A percentile compares a stretch with the other conserved stretches of the same genome.
Evolutionary conservation across 2,329 filamentous ascomycete genomes (phyloP).

Genomic region (Epichloe sylvatica): DNA sequence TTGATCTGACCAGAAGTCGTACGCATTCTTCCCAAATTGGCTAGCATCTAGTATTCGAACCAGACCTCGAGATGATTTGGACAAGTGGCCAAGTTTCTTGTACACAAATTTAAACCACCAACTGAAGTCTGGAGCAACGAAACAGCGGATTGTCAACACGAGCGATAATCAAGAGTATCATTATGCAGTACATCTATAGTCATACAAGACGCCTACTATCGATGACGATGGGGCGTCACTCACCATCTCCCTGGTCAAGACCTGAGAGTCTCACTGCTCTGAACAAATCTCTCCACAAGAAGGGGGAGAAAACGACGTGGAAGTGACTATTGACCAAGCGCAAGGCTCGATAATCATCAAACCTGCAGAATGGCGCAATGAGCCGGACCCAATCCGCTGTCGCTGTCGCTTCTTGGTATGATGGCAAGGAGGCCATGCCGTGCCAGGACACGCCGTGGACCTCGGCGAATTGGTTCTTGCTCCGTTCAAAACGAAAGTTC

Average conservation of each 20-base stretch:
- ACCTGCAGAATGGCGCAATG: constrained; percentile 29
- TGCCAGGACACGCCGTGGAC: background rate
- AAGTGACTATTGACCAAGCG: constrained; percentile 36
- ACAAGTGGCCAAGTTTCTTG: constrained; percentile 20
- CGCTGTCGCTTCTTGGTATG: constrained; percentile 37
- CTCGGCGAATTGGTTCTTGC: background rate
- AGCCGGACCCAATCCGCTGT: constrained; percentile 35
- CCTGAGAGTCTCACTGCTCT: constrained; percentile 23
- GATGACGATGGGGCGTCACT: constrained; percentile 10
- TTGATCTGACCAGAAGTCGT: constrained; percentile 28
- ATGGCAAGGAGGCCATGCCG: constrained; percentile 26
- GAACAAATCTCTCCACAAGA: constrained; percentile 39
- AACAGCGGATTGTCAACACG: background rate
- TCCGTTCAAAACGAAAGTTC: background rate
- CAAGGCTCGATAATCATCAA: constrained; percentile 28
- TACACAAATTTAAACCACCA: constrained; percentile 37
- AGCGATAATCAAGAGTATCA: background rate
- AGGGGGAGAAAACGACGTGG: constrained; percentile 36
- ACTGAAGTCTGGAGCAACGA: constrained; percentile 26
- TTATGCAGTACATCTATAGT: background rate
- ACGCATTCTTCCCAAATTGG: constrained; percentile 24
- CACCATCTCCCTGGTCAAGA: constrained; percentile 32
- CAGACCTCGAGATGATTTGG: constrained; percentile 26
- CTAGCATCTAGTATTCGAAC: constrained; percentile 36
- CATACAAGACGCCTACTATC: no score